These are phyloP conservation scores for Hortaea werneckii DNA, from an alignment of 2,329 filamentous ascomycete species.

Conservation along the genomic window DNA sequence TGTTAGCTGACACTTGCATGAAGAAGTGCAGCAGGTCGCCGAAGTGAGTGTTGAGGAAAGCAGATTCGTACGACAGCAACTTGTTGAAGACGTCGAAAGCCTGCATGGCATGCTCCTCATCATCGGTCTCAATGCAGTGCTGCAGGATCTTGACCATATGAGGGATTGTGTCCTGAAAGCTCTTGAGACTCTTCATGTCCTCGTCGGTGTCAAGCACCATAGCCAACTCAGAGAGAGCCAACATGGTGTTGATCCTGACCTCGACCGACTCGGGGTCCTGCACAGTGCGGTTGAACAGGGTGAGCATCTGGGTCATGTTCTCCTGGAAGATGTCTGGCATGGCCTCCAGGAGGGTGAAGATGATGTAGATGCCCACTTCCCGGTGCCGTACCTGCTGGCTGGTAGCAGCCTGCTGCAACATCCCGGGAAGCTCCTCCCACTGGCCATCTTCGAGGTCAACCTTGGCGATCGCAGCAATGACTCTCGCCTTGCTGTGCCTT, in stretches of 20 bases:
- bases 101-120: conserved; percentile 82
- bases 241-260: conserved; percentile 88
- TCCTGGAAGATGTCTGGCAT: conserved; percentile 76
- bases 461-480: conserved; percentile 78
- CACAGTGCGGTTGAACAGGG: conserved; percentile 77
- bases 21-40: conserved; percentile 88
- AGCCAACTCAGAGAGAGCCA: conserved; percentile 77
- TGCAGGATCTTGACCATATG: conserved; percentile 85
- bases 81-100: conserved; percentile 97
- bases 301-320: conserved; percentile 68
- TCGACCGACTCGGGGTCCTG: conserved; percentile 83
- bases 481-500: conserved; percentile 76
- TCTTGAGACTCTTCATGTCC: conserved; percentile 59
- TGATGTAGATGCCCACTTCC: conserved; percentile 84
- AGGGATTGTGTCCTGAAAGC: conserved; percentile 73
- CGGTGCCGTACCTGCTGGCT: conserved; percentile 67
- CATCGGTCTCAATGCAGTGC: conserved; percentile 58
- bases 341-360: conserved; percentile 83
- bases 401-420: conserved; percentile 68
- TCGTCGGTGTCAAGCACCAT: conserved; percentile 84
- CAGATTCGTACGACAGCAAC: conserved; percentile 78
- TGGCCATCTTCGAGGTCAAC: conserved; percentile 79
- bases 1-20: conserved; percentile 74
- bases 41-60: conserved; percentile 74
- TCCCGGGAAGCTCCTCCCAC: conserved; percentile 70